Evolutionary conservation across 2,329 filamentous ascomycete species (phyloP), one percentile per base, ranked within the genome.

Genomic region (Aspergillus uvarum): DNA sequence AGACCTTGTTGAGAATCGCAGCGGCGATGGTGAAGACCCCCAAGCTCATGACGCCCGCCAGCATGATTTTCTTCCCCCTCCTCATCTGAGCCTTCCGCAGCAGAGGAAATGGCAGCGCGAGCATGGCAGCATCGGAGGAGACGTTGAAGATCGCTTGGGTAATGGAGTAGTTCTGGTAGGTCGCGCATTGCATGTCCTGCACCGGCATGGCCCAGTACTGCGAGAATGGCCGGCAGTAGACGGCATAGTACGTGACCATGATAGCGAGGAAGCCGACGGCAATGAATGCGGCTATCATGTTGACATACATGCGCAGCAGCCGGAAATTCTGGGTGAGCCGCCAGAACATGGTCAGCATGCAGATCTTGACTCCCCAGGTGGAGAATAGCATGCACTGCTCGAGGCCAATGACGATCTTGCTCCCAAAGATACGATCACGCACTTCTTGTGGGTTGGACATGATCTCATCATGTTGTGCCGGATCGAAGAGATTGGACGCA

Each of bases 311-410:
- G 47, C 76, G 74, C 21, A 74, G 68, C 35, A n/a, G n/a, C 16
- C 68, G 67, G 32, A 72, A 63, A 50, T 70, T 74, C 56, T 70
- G 75, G 44, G 80, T 82, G 67, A 82, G 75, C 12, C 79, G 74
- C 62, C 74, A 74, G 63, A 82, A 82, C 63, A 84, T 78, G 26
- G 80, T 75, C 62, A 83, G 68, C 66, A 84, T 75, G 65, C 81
- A 83, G 24, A 78, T 73, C 64, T 84, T 85, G 52, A 82, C 76
- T 5, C 78, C 69, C 81, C 82, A 84, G 14, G 80, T 80, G 3
- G 78, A 79, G 16, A 75, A 58, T 35, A 81, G 71, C 72, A 82
- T 81, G 72, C 78, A 81, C 62, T 82, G 79, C 59, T 83, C 80
- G 7, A 81, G 71, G 1, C 77, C 77, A 38, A 83, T 72, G 16